Conservation (phyloP, 176 grass and related monocot species). For the sorghum (Sorghum bicolor) region Sorghum_bicolor_NCBIv3 NC_012875.2:55692501-55693000, state of each 20-base stretch:
- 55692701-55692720: not conserved
- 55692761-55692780: conserved; percentile 95
- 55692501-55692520: conserved; percentile 39
- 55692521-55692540: conserved; percentile 95
- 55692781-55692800: conserved; percentile 76
- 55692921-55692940: conserved; percentile 52
- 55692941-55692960: conserved; percentile 89
- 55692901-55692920: conserved; percentile 9
- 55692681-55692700: conserved; percentile 18
- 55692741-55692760: conserved; percentile 80
- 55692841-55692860: conserved; percentile 26
- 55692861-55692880: conserved; percentile 7
- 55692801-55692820: conserved; percentile 95
- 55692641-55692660: conserved; percentile 31
- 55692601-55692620: conserved; percentile 99
- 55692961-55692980: conserved; percentile 99
- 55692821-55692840: conserved; percentile 99
- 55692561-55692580: conserved; percentile 92
- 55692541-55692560: conserved; percentile 70
- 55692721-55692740: conserved; percentile 83
- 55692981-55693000: conserved; percentile 99
- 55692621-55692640: conserved; percentile 28
- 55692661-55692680: conserved; percentile 21
- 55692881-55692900: not conserved
- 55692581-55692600: conserved; percentile 99